Base-by-base conservation (phyloP, 768 basidiomycete genomes). In the Galerina sulciceps region DNA sequence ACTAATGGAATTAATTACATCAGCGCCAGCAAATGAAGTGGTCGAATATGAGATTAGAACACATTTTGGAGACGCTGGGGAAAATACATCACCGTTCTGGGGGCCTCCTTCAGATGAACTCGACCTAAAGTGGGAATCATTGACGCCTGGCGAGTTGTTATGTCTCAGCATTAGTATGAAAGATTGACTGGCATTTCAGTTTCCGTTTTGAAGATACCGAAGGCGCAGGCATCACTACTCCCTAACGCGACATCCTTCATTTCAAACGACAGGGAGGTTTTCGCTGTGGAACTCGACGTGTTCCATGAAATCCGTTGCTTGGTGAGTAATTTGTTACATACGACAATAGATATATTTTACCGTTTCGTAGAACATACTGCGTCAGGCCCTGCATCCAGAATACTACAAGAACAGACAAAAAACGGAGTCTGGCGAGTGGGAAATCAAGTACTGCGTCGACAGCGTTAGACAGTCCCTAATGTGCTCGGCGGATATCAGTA, bases 251-350 rank as follows among this genome's bases (percentile, higher is more conserved):
- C 46, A 13, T 26, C 46, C 3, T 26, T 26, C 17, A 47, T 47
- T n/a, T 65, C 63, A 14, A 65, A 65, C 3, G 65, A 71, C 26
- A 59, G 67, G 41, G 65, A 64, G 6, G 57, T 70, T 41, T 70
- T 70, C 46, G 63, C 69, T 5, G 53, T 68, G 9, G 52, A 62
- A 8, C 64, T 71, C 10, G 67, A 69, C 23, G 67, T 72, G 4
- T 72, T 68, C 57, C 72, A 72, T 44, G 66, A 71, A 44, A 60
- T 72, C 8, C 71, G 72, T 56, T 74, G 73, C 48, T 44, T 73
- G 57, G 73, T 74, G 22, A 10, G 68, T 61, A 2, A 17, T 42
- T 26, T 8, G 26, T 17, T 37, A n/a, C 11, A 15, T 13, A 40
- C 37, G 40, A 35, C 10, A 22, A 14, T 35, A n/a, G 8, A 15